Evolutionary conservation across 2,329 filamentous ascomycete genomes (phyloP).

Genomic region (Cercospora sp.): DNA sequence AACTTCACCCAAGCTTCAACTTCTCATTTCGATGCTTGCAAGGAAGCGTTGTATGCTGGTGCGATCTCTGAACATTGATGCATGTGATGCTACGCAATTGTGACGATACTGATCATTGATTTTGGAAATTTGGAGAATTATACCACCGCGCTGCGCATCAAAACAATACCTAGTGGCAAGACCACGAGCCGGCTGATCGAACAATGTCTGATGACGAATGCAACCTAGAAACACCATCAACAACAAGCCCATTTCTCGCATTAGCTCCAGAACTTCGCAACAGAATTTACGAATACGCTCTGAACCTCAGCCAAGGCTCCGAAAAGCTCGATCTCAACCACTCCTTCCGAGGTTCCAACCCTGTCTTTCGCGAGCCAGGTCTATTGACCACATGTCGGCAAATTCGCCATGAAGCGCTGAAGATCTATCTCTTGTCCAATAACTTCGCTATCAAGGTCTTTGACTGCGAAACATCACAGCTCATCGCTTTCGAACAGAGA

Average conservation of each 20-base stretch:
- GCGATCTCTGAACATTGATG: not conserved
- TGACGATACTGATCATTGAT: not conserved
- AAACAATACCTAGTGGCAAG: not conserved
- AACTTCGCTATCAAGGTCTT: conserved; percentile 7
- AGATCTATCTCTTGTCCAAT: conserved; percentile 12
- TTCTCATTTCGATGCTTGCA: conserved; percentile 12
- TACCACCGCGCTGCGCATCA: not conserved
- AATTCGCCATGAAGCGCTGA: conserved; percentile 12
- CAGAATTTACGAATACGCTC: conserved; percentile 22
- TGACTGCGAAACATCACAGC: conserved; percentile 2
- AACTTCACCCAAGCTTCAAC: conserved; percentile 6
- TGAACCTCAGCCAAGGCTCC: not conserved
- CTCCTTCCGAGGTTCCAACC: conserved; percentile 7
- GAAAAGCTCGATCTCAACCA: conserved; percentile 13
- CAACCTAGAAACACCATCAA: not conserved
- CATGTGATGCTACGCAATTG: not conserved
- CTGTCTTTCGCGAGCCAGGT: conserved; percentile 10
- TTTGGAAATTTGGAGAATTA: not conserved
- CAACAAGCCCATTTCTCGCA: conserved; percentile 3
- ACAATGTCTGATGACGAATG: not conserved
- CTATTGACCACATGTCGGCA: conserved; percentile 13
- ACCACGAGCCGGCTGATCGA: not conserved
- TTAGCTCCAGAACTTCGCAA: conserved; percentile 21
- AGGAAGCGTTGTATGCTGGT: not conserved
- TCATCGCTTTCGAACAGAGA: conserved; percentile 7